phyloP scores from a whole-genome alignment of 2,329 filamentous ascomycete genomes.

The Aspergillus sp. region DNA sequence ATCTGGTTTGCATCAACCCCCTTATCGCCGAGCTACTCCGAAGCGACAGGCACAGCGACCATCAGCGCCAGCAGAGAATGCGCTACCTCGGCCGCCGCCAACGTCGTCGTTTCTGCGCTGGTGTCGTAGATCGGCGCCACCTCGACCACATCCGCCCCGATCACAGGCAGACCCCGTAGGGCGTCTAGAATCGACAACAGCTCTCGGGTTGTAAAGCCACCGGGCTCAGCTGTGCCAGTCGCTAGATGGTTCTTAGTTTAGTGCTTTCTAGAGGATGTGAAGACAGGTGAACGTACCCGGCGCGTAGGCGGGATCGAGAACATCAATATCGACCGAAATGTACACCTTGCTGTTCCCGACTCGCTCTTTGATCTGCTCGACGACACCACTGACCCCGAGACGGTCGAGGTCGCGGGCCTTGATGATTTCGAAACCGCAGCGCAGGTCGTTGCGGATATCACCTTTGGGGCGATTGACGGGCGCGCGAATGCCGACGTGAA shows the following conservation, averaged over 20 bases:
- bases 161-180: slow-evolving; percentile 49
- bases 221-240: slow-evolving; percentile 56
- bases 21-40: background rate
- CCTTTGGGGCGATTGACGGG: slow-evolving; percentile 50
- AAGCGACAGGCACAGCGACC: slow-evolving; percentile 13
- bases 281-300: slow-evolving; percentile 33
- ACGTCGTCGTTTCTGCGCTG: slow-evolving; percentile 51
- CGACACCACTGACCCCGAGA: slow-evolving; percentile 48
- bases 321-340: slow-evolving; percentile 58
- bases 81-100: slow-evolving; percentile 56
- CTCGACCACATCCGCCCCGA: slow-evolving; percentile 58
- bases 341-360: slow-evolving; percentile 52
- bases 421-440: slow-evolving; percentile 56
- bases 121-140: slow-evolving; percentile 58
- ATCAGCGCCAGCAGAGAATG: slow-evolving; percentile 49
- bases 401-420: slow-evolving; percentile 54
- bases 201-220: slow-evolving; percentile 56
- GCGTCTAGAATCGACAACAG: slow-evolving; percentile 55
- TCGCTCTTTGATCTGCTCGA: slow-evolving; percentile 48
- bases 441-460: slow-evolving; percentile 52
- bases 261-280: background rate
- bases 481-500: slow-evolving; percentile 57
- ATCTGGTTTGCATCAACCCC: background rate
- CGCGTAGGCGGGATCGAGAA: slow-evolving; percentile 56
- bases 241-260: slow-evolving; percentile 25